phyloP scores from a whole-genome alignment of 192 early-diverging fungal genomes.

The Coemansia umbellata region DNA sequence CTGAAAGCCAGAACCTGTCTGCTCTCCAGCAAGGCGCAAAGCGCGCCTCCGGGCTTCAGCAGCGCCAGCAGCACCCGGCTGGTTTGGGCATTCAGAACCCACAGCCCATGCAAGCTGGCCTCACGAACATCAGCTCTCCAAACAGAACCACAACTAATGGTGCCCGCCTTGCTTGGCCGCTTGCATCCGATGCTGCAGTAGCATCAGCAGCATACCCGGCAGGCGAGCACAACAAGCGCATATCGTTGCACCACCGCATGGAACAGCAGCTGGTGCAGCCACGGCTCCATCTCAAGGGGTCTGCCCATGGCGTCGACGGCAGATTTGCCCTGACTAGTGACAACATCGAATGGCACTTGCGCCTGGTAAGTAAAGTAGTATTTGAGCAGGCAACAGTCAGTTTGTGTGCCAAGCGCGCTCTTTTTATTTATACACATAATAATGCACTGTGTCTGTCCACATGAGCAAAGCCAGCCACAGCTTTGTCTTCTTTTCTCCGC shows the following conservation, averaged over 20 bases:
- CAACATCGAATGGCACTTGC: conserved; percentile 48
- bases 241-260: conserved; percentile 30
- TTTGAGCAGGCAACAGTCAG: too few species aligned
- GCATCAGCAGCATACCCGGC: too few species aligned
- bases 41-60: background rate
- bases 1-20: background rate
- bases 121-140: background rate
- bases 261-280: conserved; percentile 40
- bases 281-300: conserved; percentile 34
- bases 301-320: conserved; percentile 32
- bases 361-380: conserved; percentile 52
- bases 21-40: background rate
- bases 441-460: too few species aligned
- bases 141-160: background rate
- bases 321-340: conserved; percentile 30
- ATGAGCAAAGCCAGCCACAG: too few species aligned
- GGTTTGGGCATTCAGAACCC: conserved; percentile 1
- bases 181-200: background rate
- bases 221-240: conserved; percentile 21
- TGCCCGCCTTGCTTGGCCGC: conserved; percentile 5
- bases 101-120: background rate
- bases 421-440: too few species aligned
- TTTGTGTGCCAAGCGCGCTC: too few species aligned
- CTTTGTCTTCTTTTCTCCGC: too few species aligned
- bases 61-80: background rate